phyloP scores from a whole-genome alignment of 805 yeast species.

The Candida ficus region DNA sequence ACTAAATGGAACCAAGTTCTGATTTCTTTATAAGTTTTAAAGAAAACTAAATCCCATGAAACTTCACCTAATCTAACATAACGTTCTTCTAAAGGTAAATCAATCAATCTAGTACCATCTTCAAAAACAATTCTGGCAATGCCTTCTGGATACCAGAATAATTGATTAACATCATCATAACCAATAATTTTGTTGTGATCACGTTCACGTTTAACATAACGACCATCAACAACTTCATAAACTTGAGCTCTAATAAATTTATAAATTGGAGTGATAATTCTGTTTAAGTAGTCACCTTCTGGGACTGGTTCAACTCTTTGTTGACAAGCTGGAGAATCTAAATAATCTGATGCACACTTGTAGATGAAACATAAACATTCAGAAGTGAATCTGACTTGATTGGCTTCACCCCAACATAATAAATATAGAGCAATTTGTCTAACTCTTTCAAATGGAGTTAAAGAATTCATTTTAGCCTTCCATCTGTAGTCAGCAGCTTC shows the following conservation, averaged over 20 bases:
- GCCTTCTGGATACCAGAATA: constrained; percentile 99
- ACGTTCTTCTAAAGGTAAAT: constrained; percentile 85
- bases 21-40: constrained; percentile 92
- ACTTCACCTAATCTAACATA: constrained; percentile 87
- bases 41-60: constrained; percentile 86
- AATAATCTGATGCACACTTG: constrained; percentile 91
- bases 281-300: constrained; percentile 84
- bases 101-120: constrained; percentile 90
- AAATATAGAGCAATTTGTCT: constrained; percentile 73
- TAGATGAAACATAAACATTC: constrained; percentile 90
- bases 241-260: constrained; percentile 75
- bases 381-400: constrained; percentile 88
- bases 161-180: constrained; percentile 97
- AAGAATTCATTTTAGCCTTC: constrained; percentile 73
- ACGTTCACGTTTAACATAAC: constrained; percentile 77
- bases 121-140: constrained; percentile 85
- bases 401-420: constrained; percentile 86
- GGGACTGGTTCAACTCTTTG: constrained; percentile 79
- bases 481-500: constrained; percentile 81
- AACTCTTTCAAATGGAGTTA: constrained; percentile 73
- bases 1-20: constrained; percentile 97
- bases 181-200: constrained; percentile 82
- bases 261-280: constrained; percentile 89
- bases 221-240: constrained; percentile 75
- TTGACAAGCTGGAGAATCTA: constrained; percentile 85